Percentiles rank a stretch among this genome's conserved stretches.
phyloP scores from a whole-genome alignment of 768 basidiomycete genomes.

The Psilocybe azurescens region DNA sequence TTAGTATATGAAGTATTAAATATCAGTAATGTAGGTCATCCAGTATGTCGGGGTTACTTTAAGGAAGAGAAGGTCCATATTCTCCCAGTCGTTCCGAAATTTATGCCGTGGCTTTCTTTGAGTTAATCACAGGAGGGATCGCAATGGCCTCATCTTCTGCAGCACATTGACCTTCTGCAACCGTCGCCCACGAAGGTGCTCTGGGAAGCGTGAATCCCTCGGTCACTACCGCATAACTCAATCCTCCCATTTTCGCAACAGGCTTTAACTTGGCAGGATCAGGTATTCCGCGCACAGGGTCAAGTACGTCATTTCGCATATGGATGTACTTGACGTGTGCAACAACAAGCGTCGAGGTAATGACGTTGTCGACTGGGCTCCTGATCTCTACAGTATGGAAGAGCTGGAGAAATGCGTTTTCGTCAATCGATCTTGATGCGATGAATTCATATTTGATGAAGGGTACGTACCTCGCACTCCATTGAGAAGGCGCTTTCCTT shows the following conservation, averaged over 20 bases:
- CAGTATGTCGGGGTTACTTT: no score
- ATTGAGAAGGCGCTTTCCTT: conserved; percentile 68
- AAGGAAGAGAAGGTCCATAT: not conserved
- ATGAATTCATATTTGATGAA: not conserved
- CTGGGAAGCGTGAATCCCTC: conserved; percentile 64
- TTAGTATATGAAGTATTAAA: no score
- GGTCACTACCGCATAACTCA: conserved; percentile 44
- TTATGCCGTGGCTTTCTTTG: not conserved
- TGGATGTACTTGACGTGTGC: conserved; percentile 63
- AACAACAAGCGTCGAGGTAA: conserved; percentile 51
- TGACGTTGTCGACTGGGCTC: conserved; percentile 37
- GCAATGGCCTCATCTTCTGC: not conserved
- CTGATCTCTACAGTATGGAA: conserved; percentile 46
- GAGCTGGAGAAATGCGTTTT: conserved; percentile 40
- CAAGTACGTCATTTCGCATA: conserved; percentile 58
- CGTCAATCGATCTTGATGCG: conserved; percentile 17
- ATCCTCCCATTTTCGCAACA: conserved; percentile 59
- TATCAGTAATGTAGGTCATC: no score
- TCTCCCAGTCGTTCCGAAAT: not conserved
- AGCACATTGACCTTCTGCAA: conserved; percentile 25
- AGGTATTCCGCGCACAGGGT: conserved; percentile 39
- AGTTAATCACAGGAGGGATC: not conserved
- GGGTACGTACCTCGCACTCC: conserved; percentile 55
- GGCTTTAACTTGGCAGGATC: conserved; percentile 55
- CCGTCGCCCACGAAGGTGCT: conserved; percentile 52